Evolutionary conservation across 2,329 filamentous ascomycete genomes (phyloP).

Genomic region (Graphilbum sp.): DNA sequence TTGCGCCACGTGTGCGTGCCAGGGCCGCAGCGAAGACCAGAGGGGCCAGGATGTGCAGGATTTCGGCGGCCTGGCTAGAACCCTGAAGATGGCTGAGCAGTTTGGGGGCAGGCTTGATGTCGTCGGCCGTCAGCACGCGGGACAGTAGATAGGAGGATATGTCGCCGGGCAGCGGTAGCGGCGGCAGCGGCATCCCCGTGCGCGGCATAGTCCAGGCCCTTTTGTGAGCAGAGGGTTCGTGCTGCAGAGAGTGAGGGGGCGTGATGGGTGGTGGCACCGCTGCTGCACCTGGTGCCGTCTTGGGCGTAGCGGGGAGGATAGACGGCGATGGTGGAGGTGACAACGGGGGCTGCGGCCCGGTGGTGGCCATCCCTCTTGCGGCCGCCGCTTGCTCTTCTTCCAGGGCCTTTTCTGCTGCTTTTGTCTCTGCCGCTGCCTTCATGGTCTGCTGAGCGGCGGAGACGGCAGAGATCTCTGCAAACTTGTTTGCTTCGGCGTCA

Average conservation of each 20-base stretch:
- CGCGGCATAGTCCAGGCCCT: constrained; percentile 84
- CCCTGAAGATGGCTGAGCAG: constrained; percentile 74
- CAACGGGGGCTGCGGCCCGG: constrained; percentile 7
- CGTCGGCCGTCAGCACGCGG: constrained; percentile 85
- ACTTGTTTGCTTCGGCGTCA: too few species aligned
- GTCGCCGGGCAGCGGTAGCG: constrained; percentile 63
- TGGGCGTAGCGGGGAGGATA: neutral
- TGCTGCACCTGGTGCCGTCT: constrained; percentile 3
- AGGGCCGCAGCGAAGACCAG: constrained; percentile 75
- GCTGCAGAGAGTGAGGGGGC: neutral
- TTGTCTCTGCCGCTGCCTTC: too few species aligned
- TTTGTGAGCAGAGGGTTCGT: constrained; percentile 20
- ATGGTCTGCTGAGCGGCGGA: too few species aligned
- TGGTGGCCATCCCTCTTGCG: neutral
- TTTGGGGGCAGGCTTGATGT: constrained; percentile 81
- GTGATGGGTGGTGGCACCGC: constrained; percentile 2
- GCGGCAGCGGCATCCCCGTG: constrained; percentile 72
- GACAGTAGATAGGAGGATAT: constrained; percentile 77
- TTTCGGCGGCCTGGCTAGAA: constrained; percentile 58
- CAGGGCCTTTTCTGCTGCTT: constrained; percentile 7
- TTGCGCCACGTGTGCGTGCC: constrained; percentile 25
- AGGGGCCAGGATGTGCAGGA: constrained; percentile 82
- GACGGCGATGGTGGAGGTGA: constrained; percentile 10
- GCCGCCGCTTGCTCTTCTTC: constrained; percentile 13
- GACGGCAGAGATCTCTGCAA: too few species aligned